phyloP scores from a whole-genome alignment of 768 basidiomycete species.

The Phylloporus arenicola region DNA sequence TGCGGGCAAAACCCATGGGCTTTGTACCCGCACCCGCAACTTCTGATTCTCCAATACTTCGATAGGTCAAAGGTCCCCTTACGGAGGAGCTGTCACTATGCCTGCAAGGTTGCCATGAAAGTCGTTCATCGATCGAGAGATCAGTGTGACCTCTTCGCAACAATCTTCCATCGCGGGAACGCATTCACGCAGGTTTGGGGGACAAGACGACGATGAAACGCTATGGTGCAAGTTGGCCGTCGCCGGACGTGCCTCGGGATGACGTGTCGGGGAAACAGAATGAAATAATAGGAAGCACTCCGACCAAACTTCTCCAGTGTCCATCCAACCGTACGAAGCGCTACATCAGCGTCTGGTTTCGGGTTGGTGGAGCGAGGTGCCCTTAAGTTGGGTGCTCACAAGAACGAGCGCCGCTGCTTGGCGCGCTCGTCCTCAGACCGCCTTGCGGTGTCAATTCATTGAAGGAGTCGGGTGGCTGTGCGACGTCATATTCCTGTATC shows the following conservation, averaged over 20 bases:
- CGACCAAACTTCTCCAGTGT: conserved; percentile 45
- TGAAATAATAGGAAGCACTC: conserved; percentile 31
- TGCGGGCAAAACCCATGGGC: too few relatives aligned
- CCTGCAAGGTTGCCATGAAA: conserved; percentile 33
- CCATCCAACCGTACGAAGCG: conserved; percentile 66
- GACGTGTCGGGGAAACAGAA: conserved; percentile 32
- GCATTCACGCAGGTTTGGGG: conserved; percentile 68
- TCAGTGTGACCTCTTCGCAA: conserved; percentile 59
- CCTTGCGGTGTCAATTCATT: conserved; percentile 52
- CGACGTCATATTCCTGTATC: conserved; percentile 81
- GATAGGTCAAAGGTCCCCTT: conserved; percentile 69
- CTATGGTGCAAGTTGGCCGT: conserved; percentile 62
- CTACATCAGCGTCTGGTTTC: conserved; percentile 52
- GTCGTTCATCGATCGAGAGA: neutral
- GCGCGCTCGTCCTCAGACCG: conserved; percentile 41
- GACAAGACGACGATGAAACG: conserved; percentile 57
- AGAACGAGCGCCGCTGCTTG: conserved; percentile 38
- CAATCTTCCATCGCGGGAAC: conserved; percentile 76
- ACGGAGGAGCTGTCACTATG: conserved; percentile 58
- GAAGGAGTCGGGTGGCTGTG: conserved; percentile 32
- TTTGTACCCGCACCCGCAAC: too few relatives aligned
- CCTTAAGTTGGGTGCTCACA: conserved; percentile 46
- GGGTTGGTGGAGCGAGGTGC: conserved; percentile 78
- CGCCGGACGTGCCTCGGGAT: too few relatives aligned
- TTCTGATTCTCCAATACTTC: conserved; percentile 60